Base-by-base conservation (phyloP, 129 eudicot species). In the Sambucus nigra region DNA sequence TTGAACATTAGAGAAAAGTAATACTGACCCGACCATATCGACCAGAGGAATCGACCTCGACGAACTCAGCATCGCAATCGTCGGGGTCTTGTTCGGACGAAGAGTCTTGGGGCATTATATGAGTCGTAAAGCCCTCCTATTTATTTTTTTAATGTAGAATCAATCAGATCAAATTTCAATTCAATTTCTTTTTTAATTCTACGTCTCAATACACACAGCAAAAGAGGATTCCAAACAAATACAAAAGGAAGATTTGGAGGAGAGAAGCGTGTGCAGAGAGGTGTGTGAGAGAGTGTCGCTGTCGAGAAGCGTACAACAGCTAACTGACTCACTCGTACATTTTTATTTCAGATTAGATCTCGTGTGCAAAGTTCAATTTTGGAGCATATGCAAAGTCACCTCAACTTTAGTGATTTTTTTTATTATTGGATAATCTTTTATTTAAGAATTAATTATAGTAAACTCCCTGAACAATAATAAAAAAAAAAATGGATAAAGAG, bases 1-100 rank as follows among this genome's bases (percentile, higher is more conserved):
- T 7, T 40, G 0, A 50, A 19, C 15, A 19, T n/a, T 35, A 35
- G 13, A 2, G 13, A 35, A 12, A 14, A 32, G 17, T 25, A 17
- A 26, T 11, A 82, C 89, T 72, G 33, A 88, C 97, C 87, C 97
- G 94, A 52, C 97, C 97, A 38, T 88, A 88, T 1, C 97, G 88
- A 66, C 86, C 80, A 14, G 92, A 80, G 6, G 97, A 92, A 76
- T 88, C 97, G 59, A 74, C 57, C 75, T 88, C 97, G 40, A 78
- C 87, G 35, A 80, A 85, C 25, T 77, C 88, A n/a, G 76, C 17
- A 47, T 84, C 95, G 18, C 69, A 22, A 31, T 77, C 95, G 33
- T 85, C 95, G 39, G 71, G 80, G 46, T 80, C 88, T 8, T 61
- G 75, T 22, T 76, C 94, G 31, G 83, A 58, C 29, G 77, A 47